Percentiles rank a stretch among this genome's conserved stretches.
phyloP scores from a whole-genome alignment of 2,329 filamentous ascomycete genomes.

The Diplodia sapinea region DNA sequence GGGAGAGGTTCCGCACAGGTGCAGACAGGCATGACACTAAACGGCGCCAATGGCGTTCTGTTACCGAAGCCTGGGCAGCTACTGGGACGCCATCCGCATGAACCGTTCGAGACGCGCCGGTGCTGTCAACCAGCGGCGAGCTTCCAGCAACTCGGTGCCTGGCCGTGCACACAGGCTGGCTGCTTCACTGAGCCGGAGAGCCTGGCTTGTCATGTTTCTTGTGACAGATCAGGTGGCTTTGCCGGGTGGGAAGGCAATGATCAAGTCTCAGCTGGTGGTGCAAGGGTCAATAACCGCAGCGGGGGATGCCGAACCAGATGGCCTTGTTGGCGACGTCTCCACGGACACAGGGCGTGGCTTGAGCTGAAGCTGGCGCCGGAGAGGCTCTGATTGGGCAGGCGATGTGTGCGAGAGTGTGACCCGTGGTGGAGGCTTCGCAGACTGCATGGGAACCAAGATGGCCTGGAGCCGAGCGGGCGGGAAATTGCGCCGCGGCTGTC shows the following conservation, averaged over 20 bases:
- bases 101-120: neutral
- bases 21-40: conserved; percentile 3
- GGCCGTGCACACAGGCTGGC: neutral
- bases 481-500: neutral
- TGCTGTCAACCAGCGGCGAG: neutral
- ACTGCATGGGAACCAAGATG: neutral
- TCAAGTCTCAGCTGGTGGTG: neutral
- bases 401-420: neutral
- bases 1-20: neutral
- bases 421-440: neutral
- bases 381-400: conserved; percentile 10
- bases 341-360: neutral
- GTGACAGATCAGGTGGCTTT: conserved; percentile 15
- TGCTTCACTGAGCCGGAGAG: too few relatives aligned
- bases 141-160: neutral
- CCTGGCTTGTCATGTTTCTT: too few relatives aligned
- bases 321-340: neutral
- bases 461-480: neutral
- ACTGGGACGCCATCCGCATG: neutral
- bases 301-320: neutral
- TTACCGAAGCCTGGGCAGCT: neutral
- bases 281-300: conserved; percentile 10
- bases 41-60: neutral
- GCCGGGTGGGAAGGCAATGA: neutral
- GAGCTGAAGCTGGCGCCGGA: conserved; percentile 4